Evolutionary conservation across 805 yeast species (phyloP), one percentile per base, ranked within the genome.

Genomic region (Candida insectalens): DNA sequence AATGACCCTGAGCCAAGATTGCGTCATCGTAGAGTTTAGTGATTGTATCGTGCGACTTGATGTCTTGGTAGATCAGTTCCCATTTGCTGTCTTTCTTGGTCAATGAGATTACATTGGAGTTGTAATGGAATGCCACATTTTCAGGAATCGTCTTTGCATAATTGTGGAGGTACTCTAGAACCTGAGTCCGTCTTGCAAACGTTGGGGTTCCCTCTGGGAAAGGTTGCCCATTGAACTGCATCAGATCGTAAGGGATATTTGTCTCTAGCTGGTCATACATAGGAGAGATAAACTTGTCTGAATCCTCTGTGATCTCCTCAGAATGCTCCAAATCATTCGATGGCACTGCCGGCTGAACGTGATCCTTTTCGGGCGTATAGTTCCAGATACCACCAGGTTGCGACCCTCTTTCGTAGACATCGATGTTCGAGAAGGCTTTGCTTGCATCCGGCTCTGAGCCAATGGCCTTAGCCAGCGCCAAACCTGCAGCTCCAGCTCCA

Each of bases 161-260:
- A n/a, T 57, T 42, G 29, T 64, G 57, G 39, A 87, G 51, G 51
- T 87, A 87, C 18, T 65, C 47, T 29, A 66, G 61, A 6, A 87
- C 87, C 32, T 78, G 78, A 1, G 53, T 38, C 41, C 89, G 68
- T 10, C 59, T 55, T 1, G 88, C 83, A 46, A 76, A 87, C 10
- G 59, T 49, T 8, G 72, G 73, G 6, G 63, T 50, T 4, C 57
- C 51, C 5, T 51, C 55, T 6, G 60, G 60, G 26, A 55, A 49
- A 8, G 52, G 47, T 25, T 45, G 27, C 31, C 42, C 60, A 19
- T 50, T 52, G 34, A 47, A 57, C 34, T 43, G 40, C 62, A 57
- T 57, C 18, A 56, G 33, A 9, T 46, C 41, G 30, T 54, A 53
- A 14, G 49, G 37, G 33, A 57, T 55, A 29, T 57, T 57, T 6